Conservation (phyloP, 1,139 yeast genomes). For the Saccharomyces hybrid region DNA sequence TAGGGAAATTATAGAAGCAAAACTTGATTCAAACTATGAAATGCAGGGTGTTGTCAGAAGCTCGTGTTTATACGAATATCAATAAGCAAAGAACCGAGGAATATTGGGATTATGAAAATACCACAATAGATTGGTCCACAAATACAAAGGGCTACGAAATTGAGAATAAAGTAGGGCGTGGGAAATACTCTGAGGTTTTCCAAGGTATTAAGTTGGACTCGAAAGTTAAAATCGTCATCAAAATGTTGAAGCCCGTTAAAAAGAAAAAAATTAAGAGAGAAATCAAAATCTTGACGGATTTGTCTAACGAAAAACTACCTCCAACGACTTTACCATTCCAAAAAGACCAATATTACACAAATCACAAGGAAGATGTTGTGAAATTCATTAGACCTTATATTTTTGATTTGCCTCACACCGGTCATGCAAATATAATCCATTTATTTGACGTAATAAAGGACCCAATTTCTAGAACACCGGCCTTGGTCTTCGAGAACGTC, state of each 20-base stretch:
- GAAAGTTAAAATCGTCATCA: constrained; percentile 62
- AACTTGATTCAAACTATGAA: constrained; percentile 15
- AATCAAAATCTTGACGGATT: constrained; percentile 82
- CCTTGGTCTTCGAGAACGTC: constrained; percentile 84
- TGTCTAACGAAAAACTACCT: constrained; percentile 34
- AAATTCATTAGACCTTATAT: constrained; percentile 22
- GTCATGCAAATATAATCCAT: constrained; percentile 55
- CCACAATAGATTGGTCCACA: constrained; percentile 49
- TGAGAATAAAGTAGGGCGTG: constrained; percentile 87
- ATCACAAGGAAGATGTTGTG: constrained; percentile 22
- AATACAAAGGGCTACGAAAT: constrained; percentile 65
- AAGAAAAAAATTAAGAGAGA: constrained; percentile 94
- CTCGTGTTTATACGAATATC: constrained; percentile 85
- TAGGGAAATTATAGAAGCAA: neutral
- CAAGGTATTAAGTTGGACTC: constrained; percentile 61
- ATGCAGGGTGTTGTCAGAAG: constrained; percentile 45
- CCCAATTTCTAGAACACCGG: constrained; percentile 86
- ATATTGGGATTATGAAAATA: constrained; percentile 89
- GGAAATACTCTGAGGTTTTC: constrained; percentile 95
- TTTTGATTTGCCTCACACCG: constrained; percentile 30
- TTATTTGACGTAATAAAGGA: constrained; percentile 85
- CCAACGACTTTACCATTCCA: constrained; percentile 23
- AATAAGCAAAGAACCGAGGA: constrained; percentile 70
- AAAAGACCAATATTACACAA: constrained; percentile 25
- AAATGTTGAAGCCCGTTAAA: constrained; percentile 94